A percentile compares a stretch with the other conserved stretches of the same genome.
phyloP scores from a whole-genome alignment of 352 stramenopile genomes.

The Globisporangium orthogonon region DNA sequence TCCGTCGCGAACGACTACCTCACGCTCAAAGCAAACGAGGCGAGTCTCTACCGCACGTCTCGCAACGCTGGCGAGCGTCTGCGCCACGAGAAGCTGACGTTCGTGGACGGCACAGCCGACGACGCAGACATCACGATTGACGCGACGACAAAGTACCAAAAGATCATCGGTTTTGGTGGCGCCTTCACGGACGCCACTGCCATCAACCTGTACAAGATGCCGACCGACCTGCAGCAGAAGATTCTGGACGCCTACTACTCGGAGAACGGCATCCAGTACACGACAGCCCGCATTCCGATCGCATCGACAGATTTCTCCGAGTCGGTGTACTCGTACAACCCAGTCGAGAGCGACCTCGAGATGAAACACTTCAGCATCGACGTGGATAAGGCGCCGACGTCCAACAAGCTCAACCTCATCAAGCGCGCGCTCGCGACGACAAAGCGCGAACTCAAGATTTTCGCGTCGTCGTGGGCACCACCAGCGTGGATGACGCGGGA shows the following conservation, averaged over 20 bases:
- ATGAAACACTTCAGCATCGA: conserved; percentile 71
- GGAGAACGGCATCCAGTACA: conserved; percentile 72
- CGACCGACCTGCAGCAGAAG: conserved; percentile 42
- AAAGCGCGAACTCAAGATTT: conserved; percentile 44
- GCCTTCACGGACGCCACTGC: conserved; percentile 84
- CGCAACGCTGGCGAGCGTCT: conserved; percentile 45
- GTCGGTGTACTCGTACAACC: conserved; percentile 81
- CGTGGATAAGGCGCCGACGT: conserved; percentile 51
- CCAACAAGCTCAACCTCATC: conserved; percentile 69
- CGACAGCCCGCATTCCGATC: conserved; percentile 72
- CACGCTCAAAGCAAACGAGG: conserved; percentile 25
- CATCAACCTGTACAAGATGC: conserved; percentile 71
- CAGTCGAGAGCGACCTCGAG: conserved; percentile 48
- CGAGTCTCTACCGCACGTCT: conserved; percentile 35
- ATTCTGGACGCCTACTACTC: conserved; percentile 72
- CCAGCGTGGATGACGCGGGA: conserved; percentile 83
- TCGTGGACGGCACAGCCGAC: conserved; percentile 18
- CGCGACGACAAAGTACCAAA: conserved; percentile 50
- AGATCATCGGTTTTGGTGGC: conserved; percentile 85
- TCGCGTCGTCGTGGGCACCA: conserved; percentile 84
- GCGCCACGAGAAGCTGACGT: conserved; percentile 25
- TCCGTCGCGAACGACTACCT: conserved; percentile 42
- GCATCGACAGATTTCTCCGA: conserved; percentile 84
- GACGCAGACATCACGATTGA: conserved; percentile 44
- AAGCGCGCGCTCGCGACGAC: conserved; percentile 41